Base-by-base conservation (phyloP, 2,329 filamentous ascomycete genomes). In the Chaetomium globosum region DNA sequence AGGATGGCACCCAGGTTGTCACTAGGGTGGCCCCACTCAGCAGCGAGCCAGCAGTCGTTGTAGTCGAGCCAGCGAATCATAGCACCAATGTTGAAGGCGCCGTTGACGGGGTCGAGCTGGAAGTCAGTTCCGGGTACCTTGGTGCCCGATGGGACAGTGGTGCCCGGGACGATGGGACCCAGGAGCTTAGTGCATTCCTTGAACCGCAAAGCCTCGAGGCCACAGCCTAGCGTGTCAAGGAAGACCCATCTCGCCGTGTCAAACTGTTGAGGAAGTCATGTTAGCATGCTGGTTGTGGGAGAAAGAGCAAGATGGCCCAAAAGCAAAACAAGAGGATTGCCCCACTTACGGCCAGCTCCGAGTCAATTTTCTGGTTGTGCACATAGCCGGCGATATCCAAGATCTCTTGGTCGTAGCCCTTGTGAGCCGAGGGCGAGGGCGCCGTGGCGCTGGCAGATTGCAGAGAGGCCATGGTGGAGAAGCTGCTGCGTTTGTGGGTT, bases 31-130 rank as follows among this genome's bases (percentile, higher is more conserved):
- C 95, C 95, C 95, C 95, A 99, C 82, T 99, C 95, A 64, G 95
- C 95, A 53, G 94, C 95, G 70, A 98, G 85, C 95, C 94, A 99
- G 87, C 95, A 98, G 86, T 99, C 95, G 79, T 99, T 99, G 87
- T 98, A 99, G 83, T 99, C 95, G 74, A 99, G 87, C 95, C 95
- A 99, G 76, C 95, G 87, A 82, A 99, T 97, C 89, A 97, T 96
- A 74, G 95, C 91, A 74, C 95, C 95, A 74, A 99, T 98, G 85
- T 98, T 98, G 87, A 99, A 98, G 70, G 95, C 95, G 69, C 90
- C 95, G 74, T 94, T 94, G 77, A 98, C 88, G 48, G 95, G 95
- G 78, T 98, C 95, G 72, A 99, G 88, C 80, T 96, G 89, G 82
- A 94, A 98, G 71, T 90, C 87, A 36, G 95, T 98, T 70, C 95